phyloP scores from a whole-genome alignment of 176 grass and related monocot genomes.

The Eremochloa ophiuroides region DNA sequence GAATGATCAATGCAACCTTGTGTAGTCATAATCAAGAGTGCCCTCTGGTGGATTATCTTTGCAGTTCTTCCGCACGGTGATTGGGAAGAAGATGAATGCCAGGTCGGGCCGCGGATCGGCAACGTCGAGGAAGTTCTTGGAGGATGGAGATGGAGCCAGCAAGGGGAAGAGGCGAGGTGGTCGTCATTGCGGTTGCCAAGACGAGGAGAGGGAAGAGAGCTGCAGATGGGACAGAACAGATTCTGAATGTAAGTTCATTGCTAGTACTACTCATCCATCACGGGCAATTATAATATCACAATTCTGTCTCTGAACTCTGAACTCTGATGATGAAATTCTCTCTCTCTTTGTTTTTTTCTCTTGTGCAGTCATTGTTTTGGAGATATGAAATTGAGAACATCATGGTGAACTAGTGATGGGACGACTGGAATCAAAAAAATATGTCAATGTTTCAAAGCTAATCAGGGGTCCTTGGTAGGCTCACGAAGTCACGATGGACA shows the following conservation, averaged over 20 bases:
- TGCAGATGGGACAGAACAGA: conserved; percentile 86
- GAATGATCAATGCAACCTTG: no score
- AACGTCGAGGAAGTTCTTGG: conserved; percentile 38
- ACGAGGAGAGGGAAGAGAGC: conserved; percentile 29
- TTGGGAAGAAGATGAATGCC: conserved; percentile 57
- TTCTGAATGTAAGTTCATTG: conserved; percentile 73
- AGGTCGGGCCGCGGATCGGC: background rate
- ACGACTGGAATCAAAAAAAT: background rate
- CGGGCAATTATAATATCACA: background rate
- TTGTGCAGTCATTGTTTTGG: conserved; percentile 77
- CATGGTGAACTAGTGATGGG: background rate
- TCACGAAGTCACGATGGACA: background rate
- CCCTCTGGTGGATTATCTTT: background rate
- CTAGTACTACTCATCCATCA: background rate
- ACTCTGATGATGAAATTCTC: background rate
- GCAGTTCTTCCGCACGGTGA: conserved; percentile 54
- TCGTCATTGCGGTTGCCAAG: background rate
- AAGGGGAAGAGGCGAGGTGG: conserved; percentile 6
- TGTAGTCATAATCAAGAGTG: no score
- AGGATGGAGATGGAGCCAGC: conserved; percentile 23
- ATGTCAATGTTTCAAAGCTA: background rate
- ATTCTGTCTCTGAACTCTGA: background rate
- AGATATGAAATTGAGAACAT: conserved; percentile 47
- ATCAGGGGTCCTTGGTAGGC: background rate
- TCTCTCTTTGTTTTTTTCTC: conserved; percentile 1